Conservation (phyloP, 2,329 filamentous ascomycete genomes). For the Alternaria sp. region DNA sequence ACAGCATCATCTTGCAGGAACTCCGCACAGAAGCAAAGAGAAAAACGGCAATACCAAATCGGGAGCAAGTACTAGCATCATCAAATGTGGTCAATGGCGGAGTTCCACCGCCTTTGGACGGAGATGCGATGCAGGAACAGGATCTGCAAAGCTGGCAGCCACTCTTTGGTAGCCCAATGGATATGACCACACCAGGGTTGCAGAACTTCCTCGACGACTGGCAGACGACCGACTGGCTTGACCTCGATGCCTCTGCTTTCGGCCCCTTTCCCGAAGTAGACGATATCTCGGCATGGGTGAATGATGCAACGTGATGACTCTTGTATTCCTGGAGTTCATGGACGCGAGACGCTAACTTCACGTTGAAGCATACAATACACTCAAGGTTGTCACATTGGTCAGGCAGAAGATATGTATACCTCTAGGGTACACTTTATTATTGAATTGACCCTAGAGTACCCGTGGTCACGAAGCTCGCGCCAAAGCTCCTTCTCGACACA, state of each 20-base stretch:
- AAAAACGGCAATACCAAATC: slow-evolving; percentile 18
- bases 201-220: slow-evolving; percentile 37
- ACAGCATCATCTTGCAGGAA: slow-evolving; percentile 57
- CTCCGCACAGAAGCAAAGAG: slow-evolving; percentile 49
- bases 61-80: background rate
- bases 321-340: background rate
- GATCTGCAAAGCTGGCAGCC: slow-evolving; percentile 22
- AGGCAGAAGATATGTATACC: background rate
- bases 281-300: slow-evolving; percentile 12
- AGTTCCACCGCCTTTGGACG: background rate
- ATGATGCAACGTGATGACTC: background rate
- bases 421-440: background rate
- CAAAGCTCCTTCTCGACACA: background rate
- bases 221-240: slow-evolving; percentile 45
- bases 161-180: slow-evolving; percentile 29
- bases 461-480: background rate
- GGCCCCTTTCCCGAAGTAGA: slow-evolving; percentile 16
- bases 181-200: slow-evolving; percentile 17
- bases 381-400: background rate
- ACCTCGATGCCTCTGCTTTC: slow-evolving; percentile 43
- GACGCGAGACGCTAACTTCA: background rate
- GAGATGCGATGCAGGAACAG: background rate
- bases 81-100: background rate
- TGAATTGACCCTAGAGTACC: background rate
- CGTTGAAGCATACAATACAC: background rate